Base-by-base conservation (phyloP, 2,329 filamentous ascomycete genomes). In the Scopulariopsis brevicaulis region DNA sequence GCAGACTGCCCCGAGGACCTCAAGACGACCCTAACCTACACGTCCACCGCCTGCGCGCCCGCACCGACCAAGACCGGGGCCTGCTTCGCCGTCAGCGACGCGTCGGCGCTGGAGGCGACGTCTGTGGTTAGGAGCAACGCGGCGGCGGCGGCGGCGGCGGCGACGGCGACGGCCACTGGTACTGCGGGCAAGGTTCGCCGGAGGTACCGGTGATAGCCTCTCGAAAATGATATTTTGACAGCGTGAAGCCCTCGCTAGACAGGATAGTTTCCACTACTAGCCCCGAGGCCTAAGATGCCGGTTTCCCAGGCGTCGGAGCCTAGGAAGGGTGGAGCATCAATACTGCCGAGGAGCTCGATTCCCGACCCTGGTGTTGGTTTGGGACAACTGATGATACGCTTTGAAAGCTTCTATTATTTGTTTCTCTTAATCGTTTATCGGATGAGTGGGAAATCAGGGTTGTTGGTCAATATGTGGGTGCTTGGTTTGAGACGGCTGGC, bases 81-180 rank as follows among this genome's bases (percentile, higher is more conserved):
- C 22, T 58, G 57, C 37, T 54, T 58, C 22, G 52, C 35, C 18
- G 20, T 58, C 53, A 58, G 34, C 10, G 57, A 58, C 25, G 57
- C 57, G 11, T n/a, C 34, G 14, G 28, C 35, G 25, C 35, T 58
- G 24, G 22, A 14, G n/a, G 40, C 48, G 10, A 57, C 55, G 2
- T 52, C 46, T 7, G 55, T 57, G 20, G 24, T 25, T 11, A n/a
- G n/a, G n/a, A n/a, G n/a, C n/a, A n/a, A n/a, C n/a, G 10, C 11
- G 48, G 43, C 55, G 10, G 20, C 22, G n/a, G 48, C 34, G 20
- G 14, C 5, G 37, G 25, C 18, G n/a, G 10, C 11, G 48, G 43
- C 55, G 10, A 14, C 22, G n/a, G 48, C 34, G 20, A 12, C 5
- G 37, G 25, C 18, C 12, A 35, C 20, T 7, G 24, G 43, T 18